Base-by-base conservation (phyloP, 495 filamentous ascomycete species). In the Trichoderma parareesei region DNA sequence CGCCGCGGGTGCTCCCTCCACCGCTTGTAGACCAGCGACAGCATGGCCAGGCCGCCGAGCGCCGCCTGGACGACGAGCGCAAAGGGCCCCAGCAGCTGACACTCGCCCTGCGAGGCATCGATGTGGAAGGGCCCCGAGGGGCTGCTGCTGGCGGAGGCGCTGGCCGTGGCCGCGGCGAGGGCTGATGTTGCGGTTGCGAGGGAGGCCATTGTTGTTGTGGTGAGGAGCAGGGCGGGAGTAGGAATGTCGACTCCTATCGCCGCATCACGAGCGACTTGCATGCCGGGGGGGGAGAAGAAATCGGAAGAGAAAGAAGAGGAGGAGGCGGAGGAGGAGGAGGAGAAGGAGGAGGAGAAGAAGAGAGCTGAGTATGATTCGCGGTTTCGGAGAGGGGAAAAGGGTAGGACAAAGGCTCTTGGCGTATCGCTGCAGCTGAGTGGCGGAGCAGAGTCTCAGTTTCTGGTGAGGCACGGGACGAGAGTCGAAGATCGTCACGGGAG, bases 1-100 rank as follows among this genome's bases (percentile, higher is more conserved):
- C 94, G 85, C 70, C 97, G 93, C 1, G 93, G 93, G 37, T 89
- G 81, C 77, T 98, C 94, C 66, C 90, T 84, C 85, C 89, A 97
- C 67, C 94, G 84, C 76, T 98, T 98, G 75, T 86, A 96, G 18
- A 98, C 92, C 20, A 98, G 82, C 5, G 92, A 89, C 42, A 92
- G 75, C 38, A 98, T 76, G 16, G 94, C 94, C 42, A 97, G 76
- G 35, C 79, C 83, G 20, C 94, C 94, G n/a, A 98, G 83, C 5
- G 91, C 90, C 33, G 86, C 87, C 73, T 98, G 94, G 4, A 98
- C 86, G 44, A 98, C 73, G 38, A 98, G 82, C 35, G 94, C 93
- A 67, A 95, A 96, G 0, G 90, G 83, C 0, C 92, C 92, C 1
- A 97, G 83, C 1, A 97, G 79, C 65, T 85, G 80, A 72, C 92